Evolutionary conservation across 768 basidiomycete genomes (phyloP), one percentile per base, ranked within the genome.

Genomic region (Agaricus sinodeliciosus): DNA sequence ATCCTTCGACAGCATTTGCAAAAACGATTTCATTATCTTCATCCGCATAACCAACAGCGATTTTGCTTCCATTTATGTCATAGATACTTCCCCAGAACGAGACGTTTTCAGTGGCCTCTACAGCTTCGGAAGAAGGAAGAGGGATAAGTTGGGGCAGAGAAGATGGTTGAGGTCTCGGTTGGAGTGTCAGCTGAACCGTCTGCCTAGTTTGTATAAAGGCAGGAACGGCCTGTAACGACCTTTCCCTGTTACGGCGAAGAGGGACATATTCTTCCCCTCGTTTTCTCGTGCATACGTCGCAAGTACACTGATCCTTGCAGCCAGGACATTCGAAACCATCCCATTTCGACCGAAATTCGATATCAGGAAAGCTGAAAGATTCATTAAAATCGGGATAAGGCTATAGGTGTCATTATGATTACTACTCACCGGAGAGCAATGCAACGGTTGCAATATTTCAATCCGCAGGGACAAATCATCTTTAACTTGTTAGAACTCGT

Each of bases 371-470:
- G 16, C 51, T 53, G 40, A 39, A 12, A n/a, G 25, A 34, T 18
- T 28, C 11, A 19, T 53, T 12, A 46, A 37, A 31, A 3, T 5
- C 12, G 25, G n/a, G 5, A 40, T 25, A 2, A 1, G 22, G 22
- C 22, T 2, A 3, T 22, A 22, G 22, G 22, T 18, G 16, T 13
- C 15, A 43, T 9, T 27, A 34, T 9, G 8, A 3, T 11, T 27
- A 7, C 11, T 19, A 46, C 34, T 12, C 22, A 56, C 55, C 55
- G 48, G 25, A 51, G 12, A 9, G 47, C n/a, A 7, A 51, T 40
- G 31, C 55, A 56, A n/a, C 55, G 49, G 16, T 40, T 51, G 28
- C 55, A 56, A 51, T 43, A 56, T 25, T 47, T 49, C 26, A 46
- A 51, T 16, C 19, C 15, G 37, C 55, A 56, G 7, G 19, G 48